Base-by-base conservation (phyloP, 176 grass and related monocot genomes). In the Zoysia japonica region DNA sequence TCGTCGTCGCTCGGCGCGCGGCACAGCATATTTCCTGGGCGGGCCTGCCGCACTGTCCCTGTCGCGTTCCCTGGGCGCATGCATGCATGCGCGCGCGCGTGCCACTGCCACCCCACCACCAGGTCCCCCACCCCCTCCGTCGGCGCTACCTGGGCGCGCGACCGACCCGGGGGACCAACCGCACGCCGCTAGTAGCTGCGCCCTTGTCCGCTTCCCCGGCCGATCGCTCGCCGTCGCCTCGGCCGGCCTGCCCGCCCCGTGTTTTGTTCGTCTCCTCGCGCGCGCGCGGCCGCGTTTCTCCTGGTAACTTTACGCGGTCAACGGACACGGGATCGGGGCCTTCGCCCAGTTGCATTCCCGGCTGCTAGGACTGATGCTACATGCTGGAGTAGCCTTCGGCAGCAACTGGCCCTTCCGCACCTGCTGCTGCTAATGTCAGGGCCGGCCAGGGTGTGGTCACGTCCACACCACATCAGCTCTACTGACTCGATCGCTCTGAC, bases 161-260 rank as follows among this genome's bases (percentile, higher is more conserved):
- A 77, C 87, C 87, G 82, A 89, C 78, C 78, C 66, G 36, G 45
- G 78, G 79, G 85, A 39, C 89, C 89, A 87, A 76, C 80, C 71
- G 71, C 81, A 61, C 51, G 81, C 81, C 70, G 70, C 79, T 57
- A 19, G 28, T 28, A 28, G 4, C 16, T 82, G 52, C 65, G 12
- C 9, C 28, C 16, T 44, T 63, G 74, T 66, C 62, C 11, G 11
- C 71, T 65, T 12, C 10, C 42, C 0, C 44, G 28, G 28, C 28
- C 28, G 0, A 0, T 5, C 28, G 4, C 28, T 52, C 57, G 17
- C 47, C 59, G 37, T 68, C 50, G 60, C 67, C 38, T 77, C 39
- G 13, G n/a, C 74, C 5, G 3, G 1, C 3, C 28, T 0, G 28
- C 28, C 0, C 2, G 1, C 2, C 13, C 0, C 10, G 48, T 9